These are phyloP conservation scores for Solanum pimpinellifolium DNA, from an alignment of 257 asterid genomes.

Conservation along the genomic window DNA sequence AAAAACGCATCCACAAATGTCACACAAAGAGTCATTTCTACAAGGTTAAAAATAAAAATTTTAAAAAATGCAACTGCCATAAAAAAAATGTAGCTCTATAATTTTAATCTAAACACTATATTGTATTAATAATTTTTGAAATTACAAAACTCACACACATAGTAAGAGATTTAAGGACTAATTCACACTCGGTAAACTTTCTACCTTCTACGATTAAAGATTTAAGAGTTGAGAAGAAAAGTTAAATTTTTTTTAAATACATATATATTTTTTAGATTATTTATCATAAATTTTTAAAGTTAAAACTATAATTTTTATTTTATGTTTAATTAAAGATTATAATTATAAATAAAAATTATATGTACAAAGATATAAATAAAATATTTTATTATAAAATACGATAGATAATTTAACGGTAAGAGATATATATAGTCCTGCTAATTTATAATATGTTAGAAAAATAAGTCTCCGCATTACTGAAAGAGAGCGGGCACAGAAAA, in stretches of 20 bases:
- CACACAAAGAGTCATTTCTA: not conserved
- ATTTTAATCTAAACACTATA: not conserved
- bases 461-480: not conserved
- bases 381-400: not conserved
- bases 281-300: not conserved
- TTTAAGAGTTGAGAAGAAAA: not conserved
- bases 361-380: no score
- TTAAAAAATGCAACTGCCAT: not conserved
- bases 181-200: not conserved
- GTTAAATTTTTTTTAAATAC: no score
- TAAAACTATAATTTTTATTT: no score
- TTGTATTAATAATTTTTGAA: no score
- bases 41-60: not conserved
- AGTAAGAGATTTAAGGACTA: not conserved
- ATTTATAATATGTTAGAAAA: not conserved
- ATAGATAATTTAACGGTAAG: not conserved
- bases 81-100: no score
- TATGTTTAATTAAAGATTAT: no score
- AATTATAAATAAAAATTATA: no score
- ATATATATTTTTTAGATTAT: no score
- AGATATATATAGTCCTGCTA: not conserved
- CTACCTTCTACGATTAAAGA: not conserved
- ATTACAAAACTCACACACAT: not conserved
- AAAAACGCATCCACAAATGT: not conserved
- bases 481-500: slow-evolving; percentile 43